A percentile compares a stretch with the other conserved stretches of the same genome.
phyloP scores from a whole-genome alignment of 139 green algal genomes.

The Spirogloea muscicola region DNA sequence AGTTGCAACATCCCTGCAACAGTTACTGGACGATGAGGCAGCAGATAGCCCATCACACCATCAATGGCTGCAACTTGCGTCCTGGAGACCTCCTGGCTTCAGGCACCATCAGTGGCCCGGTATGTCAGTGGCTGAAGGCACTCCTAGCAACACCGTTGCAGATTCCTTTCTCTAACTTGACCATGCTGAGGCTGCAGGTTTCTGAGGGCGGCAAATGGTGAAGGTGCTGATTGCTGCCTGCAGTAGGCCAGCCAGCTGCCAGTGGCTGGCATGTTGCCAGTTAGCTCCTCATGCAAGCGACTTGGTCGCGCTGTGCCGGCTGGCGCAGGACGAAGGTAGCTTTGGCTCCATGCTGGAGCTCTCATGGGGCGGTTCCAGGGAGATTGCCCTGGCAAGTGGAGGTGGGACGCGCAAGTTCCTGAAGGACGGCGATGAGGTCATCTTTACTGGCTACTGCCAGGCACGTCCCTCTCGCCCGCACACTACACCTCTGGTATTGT shows the following conservation, averaged over 20 bases:
- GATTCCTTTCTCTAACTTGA: too few species aligned
- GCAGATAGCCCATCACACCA: constrained; percentile 92
- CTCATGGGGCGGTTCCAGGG: neutral
- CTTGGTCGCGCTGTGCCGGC: neutral
- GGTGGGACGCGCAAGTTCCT: neutral
- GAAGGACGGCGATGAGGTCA: constrained; percentile 25
- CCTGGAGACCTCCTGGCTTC: constrained; percentile 81
- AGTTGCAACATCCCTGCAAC: too few species aligned
- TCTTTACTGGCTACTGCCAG: neutral
- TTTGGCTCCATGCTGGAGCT: neutral
- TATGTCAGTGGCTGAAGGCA: neutral
- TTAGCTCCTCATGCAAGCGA: neutral
- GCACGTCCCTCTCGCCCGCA: too few species aligned
- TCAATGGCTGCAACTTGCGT: constrained; percentile 76
- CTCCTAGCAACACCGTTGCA: too few species aligned
- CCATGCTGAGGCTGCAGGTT: neutral
- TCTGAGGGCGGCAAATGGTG: too few species aligned
- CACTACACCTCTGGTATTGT: too few species aligned
- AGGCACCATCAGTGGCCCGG: constrained; percentile 77
- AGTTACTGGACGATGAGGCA: constrained; percentile 81
- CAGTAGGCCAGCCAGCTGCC: neutral
- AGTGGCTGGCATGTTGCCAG: neutral
- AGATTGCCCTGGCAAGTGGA: neutral
- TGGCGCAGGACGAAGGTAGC: neutral
- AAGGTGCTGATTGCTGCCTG: neutral